Conservation (phyloP, 192 early-diverging fungal genomes). For the Linnemannia exigua region DNA sequence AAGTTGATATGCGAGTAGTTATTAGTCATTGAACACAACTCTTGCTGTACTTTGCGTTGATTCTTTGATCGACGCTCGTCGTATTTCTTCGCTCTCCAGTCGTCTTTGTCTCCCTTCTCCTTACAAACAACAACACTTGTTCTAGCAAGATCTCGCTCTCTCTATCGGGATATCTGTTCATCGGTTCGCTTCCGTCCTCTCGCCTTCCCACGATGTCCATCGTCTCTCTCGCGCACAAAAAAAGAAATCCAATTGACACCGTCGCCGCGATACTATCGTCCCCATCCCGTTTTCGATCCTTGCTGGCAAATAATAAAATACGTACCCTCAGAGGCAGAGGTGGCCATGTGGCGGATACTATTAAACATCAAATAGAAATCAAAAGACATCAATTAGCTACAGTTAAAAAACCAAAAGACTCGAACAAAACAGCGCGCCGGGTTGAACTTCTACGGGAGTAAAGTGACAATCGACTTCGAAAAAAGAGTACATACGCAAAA, state of each 20-base stretch:
- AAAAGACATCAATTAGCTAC: not conserved
- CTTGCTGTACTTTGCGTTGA: not conserved
- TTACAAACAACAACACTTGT: not conserved
- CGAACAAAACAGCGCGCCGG: not conserved
- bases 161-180: not conserved
- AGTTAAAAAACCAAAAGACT: not conserved
- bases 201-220: not conserved
- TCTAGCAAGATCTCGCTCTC: not conserved
- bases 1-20: not conserved
- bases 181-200: too few relatives aligned
- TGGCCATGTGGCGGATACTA: slow-evolving; percentile 58
- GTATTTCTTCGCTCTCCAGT: too few relatives aligned
- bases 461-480: not conserved
- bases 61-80: too few relatives aligned
- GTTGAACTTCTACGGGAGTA: not conserved
- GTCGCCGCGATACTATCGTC: not conserved
- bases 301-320: not conserved
- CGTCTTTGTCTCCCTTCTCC: too few relatives aligned
- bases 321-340: slow-evolving; percentile 47
- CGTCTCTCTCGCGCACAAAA: not conserved
- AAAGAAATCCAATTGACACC: not conserved
- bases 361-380: not conserved
- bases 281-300: not conserved
- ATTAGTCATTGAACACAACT: not conserved
- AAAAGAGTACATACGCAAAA: slow-evolving; percentile 45